A percentile compares a stretch with the other conserved stretches of the same genome.
phyloP scores from a whole-genome alignment of 2,329 filamentous ascomycete species.

The Neophaeococcomyces mojaviensis region DNA sequence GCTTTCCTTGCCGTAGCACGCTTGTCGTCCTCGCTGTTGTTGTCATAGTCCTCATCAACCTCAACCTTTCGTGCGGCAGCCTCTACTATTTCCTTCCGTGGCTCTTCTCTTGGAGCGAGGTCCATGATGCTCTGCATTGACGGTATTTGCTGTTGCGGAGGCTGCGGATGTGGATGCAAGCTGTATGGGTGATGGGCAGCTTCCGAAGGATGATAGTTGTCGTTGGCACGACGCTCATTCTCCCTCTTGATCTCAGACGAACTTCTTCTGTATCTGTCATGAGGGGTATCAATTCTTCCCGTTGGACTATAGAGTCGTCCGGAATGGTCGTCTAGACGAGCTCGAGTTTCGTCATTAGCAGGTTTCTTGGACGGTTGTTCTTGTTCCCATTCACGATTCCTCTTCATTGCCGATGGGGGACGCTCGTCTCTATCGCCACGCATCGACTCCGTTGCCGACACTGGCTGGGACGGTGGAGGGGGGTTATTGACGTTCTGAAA shows the following conservation, averaged over 20 bases:
- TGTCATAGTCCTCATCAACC: constrained; percentile 94
- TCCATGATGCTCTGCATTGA: constrained; percentile 53
- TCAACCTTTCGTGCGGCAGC: constrained; percentile 92
- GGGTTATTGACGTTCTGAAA: constrained; percentile 68
- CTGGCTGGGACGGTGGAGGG: constrained; percentile 60
- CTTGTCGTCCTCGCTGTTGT: constrained; percentile 80
- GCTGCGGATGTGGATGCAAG: constrained; percentile 50
- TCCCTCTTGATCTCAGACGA: constrained; percentile 58
- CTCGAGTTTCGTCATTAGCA: constrained; percentile 78
- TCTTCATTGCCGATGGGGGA: constrained; percentile 74
- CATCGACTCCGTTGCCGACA: constrained; percentile 49
- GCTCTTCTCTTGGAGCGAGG: constrained; percentile 47
- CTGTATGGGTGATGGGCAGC: constrained; percentile 75
- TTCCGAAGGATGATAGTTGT: constrained; percentile 85
- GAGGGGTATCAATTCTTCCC: constrained; percentile 54
- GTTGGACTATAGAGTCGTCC: constrained; percentile 63
- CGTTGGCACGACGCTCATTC: constrained; percentile 59
- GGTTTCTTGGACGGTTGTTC: constrained; percentile 70
- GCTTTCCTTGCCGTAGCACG: constrained; percentile 23
- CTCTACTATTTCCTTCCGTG: constrained; percentile 54
- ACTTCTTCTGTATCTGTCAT: constrained; percentile 68
- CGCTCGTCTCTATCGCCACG: constrained; percentile 63
- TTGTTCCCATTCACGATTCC: constrained; percentile 87
- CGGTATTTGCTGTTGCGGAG: constrained; percentile 49
- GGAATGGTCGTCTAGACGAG: constrained; percentile 75